These are phyloP conservation scores for Penicillium longicatenatum DNA, from an alignment of 495 filamentous ascomycete species.

Conservation along the genomic window DNA sequence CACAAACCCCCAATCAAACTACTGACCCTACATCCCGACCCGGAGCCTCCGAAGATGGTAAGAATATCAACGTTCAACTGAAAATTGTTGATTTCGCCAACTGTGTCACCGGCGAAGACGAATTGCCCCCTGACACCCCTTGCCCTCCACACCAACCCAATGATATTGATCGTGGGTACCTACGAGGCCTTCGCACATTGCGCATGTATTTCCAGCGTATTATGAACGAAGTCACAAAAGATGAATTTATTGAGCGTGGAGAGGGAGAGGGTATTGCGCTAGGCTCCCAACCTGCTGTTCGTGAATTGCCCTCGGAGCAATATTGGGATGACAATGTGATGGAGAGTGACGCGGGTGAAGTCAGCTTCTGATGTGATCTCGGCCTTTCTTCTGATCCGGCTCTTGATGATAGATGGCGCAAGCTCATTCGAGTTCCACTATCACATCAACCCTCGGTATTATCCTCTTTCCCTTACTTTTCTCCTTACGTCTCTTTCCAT, in stretches of 20 bases:
- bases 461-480: neutral
- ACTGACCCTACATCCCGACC: constrained; percentile 22
- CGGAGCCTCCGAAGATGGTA: constrained; percentile 44
- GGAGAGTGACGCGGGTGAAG: constrained; percentile 48
- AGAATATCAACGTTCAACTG: constrained; percentile 65
- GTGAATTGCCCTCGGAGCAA: constrained; percentile 34
- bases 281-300: constrained; percentile 30
- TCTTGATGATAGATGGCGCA: constrained; percentile 19
- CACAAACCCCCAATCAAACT: constrained; percentile 11
- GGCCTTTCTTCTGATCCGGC: constrained; percentile 14
- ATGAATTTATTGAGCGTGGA: constrained; percentile 54
- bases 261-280: constrained; percentile 48
- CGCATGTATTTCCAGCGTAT: constrained; percentile 86
- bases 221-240: constrained; percentile 70
- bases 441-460: constrained; percentile 6
- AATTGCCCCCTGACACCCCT: constrained; percentile 57
- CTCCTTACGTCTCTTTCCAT: constrained; percentile 3
- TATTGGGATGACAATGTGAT: constrained; percentile 48
- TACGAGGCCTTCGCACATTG: constrained; percentile 79
- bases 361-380: constrained; percentile 40
- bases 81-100: constrained; percentile 99
- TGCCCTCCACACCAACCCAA: constrained; percentile 82
- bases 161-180: constrained; percentile 84
- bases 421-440: neutral
- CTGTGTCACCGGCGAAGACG: constrained; percentile 86